Evolutionary conservation across 2,329 filamentous ascomycete genomes (phyloP).

Genomic region (Aspergillus neoniger): DNA sequence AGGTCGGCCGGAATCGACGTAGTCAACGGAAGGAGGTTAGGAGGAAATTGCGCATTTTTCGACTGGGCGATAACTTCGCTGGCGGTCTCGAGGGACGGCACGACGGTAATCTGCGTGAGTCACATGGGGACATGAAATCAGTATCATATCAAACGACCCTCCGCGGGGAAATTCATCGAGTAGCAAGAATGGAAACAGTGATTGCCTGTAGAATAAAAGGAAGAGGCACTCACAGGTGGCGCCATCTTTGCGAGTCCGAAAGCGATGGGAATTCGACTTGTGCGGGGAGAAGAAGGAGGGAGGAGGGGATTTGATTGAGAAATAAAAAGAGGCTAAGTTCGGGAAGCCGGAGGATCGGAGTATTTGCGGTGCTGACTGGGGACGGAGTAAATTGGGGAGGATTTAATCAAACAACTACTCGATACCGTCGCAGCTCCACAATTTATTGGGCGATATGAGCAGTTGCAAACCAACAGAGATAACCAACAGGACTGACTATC

Average conservation of each 20-base stretch:
- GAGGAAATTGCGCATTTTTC: slow-evolving; percentile 56
- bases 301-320: neutral
- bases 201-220: neutral
- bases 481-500: neutral
- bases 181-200: neutral
- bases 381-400: neutral
- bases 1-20: slow-evolving; percentile 88
- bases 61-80: slow-evolving; percentile 57
- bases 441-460: neutral
- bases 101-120: slow-evolving; percentile 50
- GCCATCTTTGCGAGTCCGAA: slow-evolving; percentile 25
- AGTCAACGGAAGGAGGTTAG: slow-evolving; percentile 80
- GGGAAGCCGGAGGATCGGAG: neutral
- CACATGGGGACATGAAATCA: slow-evolving; percentile 13
- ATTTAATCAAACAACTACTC: neutral
- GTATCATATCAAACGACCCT: neutral
- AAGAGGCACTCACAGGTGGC: slow-evolving; percentile 27
- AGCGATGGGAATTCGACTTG: neutral
- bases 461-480: too few species aligned
- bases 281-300: slow-evolving; percentile 18
- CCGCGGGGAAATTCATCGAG: neutral
- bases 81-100: slow-evolving; percentile 64
- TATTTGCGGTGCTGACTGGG: neutral
- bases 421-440: neutral
- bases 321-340: neutral